Evolutionary conservation across 805 yeast genomes (phyloP).

Genomic region (Starmerella apicola): DNA sequence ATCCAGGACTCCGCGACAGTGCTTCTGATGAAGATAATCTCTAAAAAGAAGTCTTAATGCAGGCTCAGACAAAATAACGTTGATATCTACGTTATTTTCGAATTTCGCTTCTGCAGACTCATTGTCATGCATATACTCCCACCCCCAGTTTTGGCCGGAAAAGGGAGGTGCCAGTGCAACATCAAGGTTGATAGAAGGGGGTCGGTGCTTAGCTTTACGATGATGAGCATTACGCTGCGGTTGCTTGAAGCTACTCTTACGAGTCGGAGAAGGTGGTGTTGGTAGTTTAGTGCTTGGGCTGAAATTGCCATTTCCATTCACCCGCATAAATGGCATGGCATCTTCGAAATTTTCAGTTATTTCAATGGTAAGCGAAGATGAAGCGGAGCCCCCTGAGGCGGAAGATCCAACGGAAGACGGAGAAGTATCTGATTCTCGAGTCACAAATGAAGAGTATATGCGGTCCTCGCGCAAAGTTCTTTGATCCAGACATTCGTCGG

Average conservation of each 20-base stretch:
- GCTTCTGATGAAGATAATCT: conserved; percentile 5
- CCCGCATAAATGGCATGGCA: too few species aligned
- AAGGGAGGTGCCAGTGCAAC: background rate
- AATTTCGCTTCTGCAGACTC: too few species aligned
- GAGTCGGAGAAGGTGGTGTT: too few species aligned
- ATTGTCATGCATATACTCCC: conserved; percentile 9
- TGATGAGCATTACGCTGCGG: too few species aligned
- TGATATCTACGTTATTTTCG: conserved; percentile 1
- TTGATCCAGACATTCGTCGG: background rate
- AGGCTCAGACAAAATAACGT: conserved; percentile 13
- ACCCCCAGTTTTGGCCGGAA: conserved; percentile 4
- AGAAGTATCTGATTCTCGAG: too few species aligned
- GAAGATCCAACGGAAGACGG: too few species aligned
- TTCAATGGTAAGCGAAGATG: too few species aligned
- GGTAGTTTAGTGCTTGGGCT: background rate
- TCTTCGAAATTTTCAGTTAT: background rate
- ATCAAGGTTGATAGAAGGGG: too few species aligned
- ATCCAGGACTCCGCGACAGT: conserved; percentile 9
- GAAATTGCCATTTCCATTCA: background rate
- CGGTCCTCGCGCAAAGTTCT: background rate
- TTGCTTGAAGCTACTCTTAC: too few species aligned
- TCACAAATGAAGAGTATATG: background rate
- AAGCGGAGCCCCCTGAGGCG: too few species aligned
- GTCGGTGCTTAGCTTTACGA: too few species aligned
- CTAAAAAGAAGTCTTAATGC: conserved; percentile 15